Evolutionary conservation across 140 eudicot species (phyloP).

Genomic region (Cichorium intybus): DNA sequence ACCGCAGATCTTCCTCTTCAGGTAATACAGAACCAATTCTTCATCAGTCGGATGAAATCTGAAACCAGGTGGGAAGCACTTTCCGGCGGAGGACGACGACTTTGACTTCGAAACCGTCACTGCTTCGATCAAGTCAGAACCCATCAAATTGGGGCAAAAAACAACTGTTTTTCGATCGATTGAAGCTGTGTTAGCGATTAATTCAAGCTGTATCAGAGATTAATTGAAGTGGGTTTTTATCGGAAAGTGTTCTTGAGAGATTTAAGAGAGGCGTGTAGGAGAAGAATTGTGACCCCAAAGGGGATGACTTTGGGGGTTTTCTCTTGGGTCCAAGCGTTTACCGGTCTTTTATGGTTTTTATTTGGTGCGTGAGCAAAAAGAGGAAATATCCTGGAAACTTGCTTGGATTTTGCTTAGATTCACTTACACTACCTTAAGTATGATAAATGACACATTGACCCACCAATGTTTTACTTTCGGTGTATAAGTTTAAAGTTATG

Average conservation of each 20-base stretch:
- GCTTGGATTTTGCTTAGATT: background rate
- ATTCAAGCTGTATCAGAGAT: background rate
- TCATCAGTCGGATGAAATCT: slow-evolving; percentile 95
- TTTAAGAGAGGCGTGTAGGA: slow-evolving; percentile 23
- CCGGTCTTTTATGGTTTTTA: slow-evolving; percentile 13
- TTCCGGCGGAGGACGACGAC: slow-evolving; percentile 30
- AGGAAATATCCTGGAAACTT: slow-evolving; percentile 20
- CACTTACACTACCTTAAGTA: background rate
- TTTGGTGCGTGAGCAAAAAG: slow-evolving; percentile 12
- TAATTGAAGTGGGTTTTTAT: slow-evolving; percentile 15
- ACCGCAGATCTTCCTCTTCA: slow-evolving; percentile 80
- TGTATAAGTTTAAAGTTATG: too few species aligned
- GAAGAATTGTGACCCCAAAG: slow-evolving; percentile 30
- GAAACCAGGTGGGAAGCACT: slow-evolving; percentile 72
- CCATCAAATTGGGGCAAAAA: slow-evolving; percentile 21
- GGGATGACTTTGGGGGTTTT: slow-evolving; percentile 18
- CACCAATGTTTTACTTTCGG: background rate
- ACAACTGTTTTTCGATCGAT: slow-evolving; percentile 2
- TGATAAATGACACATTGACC: background rate
- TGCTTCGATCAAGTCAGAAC: slow-evolving; percentile 26
- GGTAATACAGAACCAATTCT: slow-evolving; percentile 74
- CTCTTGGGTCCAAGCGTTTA: slow-evolving; percentile 1
- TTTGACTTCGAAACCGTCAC: slow-evolving; percentile 24
- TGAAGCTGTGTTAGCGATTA: background rate
- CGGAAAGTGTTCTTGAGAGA: slow-evolving; percentile 4